Conservation (phyloP, 1,284 basidiomycete genomes). For the Blastosporella zonata region DNA sequence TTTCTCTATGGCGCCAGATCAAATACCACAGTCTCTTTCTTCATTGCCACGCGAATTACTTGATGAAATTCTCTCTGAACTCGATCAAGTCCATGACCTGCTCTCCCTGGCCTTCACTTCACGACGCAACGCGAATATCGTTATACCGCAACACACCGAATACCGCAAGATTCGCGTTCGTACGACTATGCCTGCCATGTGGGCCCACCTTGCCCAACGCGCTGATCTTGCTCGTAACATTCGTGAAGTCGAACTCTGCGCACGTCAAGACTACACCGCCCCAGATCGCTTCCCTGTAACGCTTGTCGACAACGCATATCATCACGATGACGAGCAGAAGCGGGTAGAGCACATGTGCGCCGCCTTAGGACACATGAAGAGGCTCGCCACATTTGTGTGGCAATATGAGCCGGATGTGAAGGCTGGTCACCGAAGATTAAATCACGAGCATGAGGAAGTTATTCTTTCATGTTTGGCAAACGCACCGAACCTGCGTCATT, state of each 20-base stretch:
- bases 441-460: conserved; percentile 33
- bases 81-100: conserved; percentile 39
- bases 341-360: conserved; percentile 30
- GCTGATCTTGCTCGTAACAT: conserved; percentile 44
- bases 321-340: conserved; percentile 4
- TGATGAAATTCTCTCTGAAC: conserved; percentile 41
- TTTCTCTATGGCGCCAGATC: too few species aligned
- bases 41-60: conserved; percentile 35
- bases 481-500: conserved; percentile 28
- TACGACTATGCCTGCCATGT: conserved; percentile 37
- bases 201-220: conserved; percentile 46
- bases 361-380: conserved; percentile 38
- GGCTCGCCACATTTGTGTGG: conserved; percentile 41
- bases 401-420: conserved; percentile 26
- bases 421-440: conserved; percentile 26
- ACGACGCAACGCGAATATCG: conserved; percentile 30
- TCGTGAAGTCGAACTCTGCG: conserved; percentile 41
- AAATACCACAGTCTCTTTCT: background rate
- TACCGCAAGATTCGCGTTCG: conserved; percentile 46
- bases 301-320: conserved; percentile 25
- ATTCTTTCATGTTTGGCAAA: conserved; percentile 26
- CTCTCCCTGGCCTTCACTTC: conserved; percentile 43
- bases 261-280: conserved; percentile 31
- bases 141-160: conserved; percentile 44
- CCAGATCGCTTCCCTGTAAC: conserved; percentile 38